phyloP scores from a whole-genome alignment of 1,139 yeast genomes.

The Yamadazyma diddensiae region DNA sequence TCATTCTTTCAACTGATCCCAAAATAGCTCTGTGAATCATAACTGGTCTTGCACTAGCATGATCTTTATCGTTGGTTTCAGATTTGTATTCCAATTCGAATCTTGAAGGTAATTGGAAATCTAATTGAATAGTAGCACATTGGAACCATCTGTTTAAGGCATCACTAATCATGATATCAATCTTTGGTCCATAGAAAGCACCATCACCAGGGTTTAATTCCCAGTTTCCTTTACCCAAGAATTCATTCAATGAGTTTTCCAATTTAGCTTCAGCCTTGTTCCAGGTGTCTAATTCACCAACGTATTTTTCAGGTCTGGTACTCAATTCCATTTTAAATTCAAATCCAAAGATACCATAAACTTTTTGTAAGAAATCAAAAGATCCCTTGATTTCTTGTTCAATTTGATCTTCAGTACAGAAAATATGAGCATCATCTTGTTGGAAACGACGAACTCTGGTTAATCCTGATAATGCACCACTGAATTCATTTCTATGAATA shows the following conservation, averaged over 20 bases:
- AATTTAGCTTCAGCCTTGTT: conserved; percentile 78
- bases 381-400: conserved; percentile 76
- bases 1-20: conserved; percentile 98
- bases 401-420: conserved; percentile 89
- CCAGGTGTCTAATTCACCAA: conserved; percentile 89
- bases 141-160: conserved; percentile 94
- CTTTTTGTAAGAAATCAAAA: conserved; percentile 72
- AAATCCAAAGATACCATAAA: conserved; percentile 84
- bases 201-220: conserved; percentile 94
- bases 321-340: conserved; percentile 87
- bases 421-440: conserved; percentile 98
- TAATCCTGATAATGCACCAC: conserved; percentile 81
- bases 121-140: conserved; percentile 96
- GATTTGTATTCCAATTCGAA: conserved; percentile 86
- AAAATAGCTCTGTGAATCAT: conserved; percentile 98
- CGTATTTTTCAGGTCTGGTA: conserved; percentile 90
- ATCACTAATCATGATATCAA: conserved; percentile 90
- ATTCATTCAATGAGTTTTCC: conserved; percentile 65
- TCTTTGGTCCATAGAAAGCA: conserved; percentile 98
- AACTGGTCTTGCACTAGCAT: conserved; percentile 64
- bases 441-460: conserved; percentile 97
- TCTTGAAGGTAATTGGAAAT: conserved; percentile 92
- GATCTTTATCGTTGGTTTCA: conserved; percentile 54
- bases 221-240: conserved; percentile 79
- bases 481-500: conserved; percentile 90